These are phyloP conservation scores for Kwoniella mangroviensis DNA, from an alignment of 768 basidiomycete genomes.

Conservation along the genomic window DNA sequence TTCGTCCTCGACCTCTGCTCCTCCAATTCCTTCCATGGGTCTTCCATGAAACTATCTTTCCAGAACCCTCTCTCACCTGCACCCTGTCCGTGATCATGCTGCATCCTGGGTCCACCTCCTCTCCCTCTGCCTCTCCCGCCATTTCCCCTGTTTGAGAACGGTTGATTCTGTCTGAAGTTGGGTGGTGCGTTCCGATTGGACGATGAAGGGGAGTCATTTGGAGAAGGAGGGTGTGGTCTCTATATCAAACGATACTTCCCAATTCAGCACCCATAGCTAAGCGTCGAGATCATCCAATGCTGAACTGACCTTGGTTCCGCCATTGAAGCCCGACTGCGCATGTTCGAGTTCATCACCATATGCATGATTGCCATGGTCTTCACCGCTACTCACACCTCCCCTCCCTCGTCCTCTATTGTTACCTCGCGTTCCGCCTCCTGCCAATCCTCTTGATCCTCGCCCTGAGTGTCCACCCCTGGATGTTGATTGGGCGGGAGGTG, in stretches of 20 bases:
- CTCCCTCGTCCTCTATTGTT: conserved; percentile 23
- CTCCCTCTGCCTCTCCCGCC: conserved; percentile 16
- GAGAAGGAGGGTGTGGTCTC: conserved; percentile 21
- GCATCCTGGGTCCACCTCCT: conserved; percentile 17
- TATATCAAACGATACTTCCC: neutral
- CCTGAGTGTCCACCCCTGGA: conserved; percentile 4
- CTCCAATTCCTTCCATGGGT: conserved; percentile 42
- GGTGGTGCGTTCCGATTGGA: conserved; percentile 5
- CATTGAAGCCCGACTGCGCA: conserved; percentile 4
- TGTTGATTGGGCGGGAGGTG: conserved; percentile 13
- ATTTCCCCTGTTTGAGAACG: conserved; percentile 11
- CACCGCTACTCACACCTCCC: conserved; percentile 8
- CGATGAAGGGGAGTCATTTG: conserved; percentile 6
- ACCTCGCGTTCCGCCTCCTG: conserved; percentile 24
- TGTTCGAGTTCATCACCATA: neutral
- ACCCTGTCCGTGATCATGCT: neutral
- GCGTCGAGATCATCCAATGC: neutral
- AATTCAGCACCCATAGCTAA: neutral
- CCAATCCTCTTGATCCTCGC: conserved; percentile 1
- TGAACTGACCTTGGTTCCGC: conserved; percentile 17
- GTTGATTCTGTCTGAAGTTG: conserved; percentile 7
- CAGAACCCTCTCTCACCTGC: conserved; percentile 32
- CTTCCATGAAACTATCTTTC: conserved; percentile 40
- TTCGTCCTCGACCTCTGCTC: neutral
- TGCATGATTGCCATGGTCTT: neutral